phyloP scores from a whole-genome alignment of 805 yeast genomes.

The Spathaspora gorwiae region DNA sequence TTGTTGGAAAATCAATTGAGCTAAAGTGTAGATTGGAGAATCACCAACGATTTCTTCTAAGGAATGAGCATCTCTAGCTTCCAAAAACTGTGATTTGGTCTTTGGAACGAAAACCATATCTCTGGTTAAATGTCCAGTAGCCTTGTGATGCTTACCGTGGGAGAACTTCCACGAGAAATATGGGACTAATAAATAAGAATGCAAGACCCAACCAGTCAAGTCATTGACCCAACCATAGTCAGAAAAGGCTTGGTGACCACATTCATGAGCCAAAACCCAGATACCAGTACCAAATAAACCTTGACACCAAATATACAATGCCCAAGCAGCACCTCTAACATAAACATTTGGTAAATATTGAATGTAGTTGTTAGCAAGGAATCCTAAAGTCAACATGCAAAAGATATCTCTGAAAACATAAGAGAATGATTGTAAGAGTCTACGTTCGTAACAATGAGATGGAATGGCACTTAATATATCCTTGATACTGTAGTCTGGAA shows the following conservation, averaged over 20 bases:
- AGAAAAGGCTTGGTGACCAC: conserved; percentile 85
- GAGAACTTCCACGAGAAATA: conserved; percentile 83
- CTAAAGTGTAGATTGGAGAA: conserved; percentile 64
- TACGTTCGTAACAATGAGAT: conserved; percentile 65
- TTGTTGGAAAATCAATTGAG: conserved; percentile 59
- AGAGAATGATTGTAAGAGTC: conserved; percentile 47
- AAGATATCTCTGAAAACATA: conserved; percentile 68
- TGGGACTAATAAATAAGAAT: conserved; percentile 75
- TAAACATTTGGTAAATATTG: conserved; percentile 42
- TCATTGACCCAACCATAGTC: conserved; percentile 72
- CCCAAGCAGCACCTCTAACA: conserved; percentile 57
- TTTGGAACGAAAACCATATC: conserved; percentile 85
- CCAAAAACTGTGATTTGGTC: conserved; percentile 53
- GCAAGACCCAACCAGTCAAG: conserved; percentile 77
- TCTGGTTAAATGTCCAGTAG: conserved; percentile 76
- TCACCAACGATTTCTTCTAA: conserved; percentile 64
- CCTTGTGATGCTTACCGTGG: conserved; percentile 87
- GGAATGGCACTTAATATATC: conserved; percentile 73
- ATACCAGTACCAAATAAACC: conserved; percentile 73
- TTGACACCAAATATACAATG: conserved; percentile 46
- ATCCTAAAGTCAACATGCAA: conserved; percentile 46
- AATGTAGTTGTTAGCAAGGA: conserved; percentile 46
- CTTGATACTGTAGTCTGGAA: conserved; percentile 73
- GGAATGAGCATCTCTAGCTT: conserved; percentile 28
- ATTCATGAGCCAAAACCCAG: conserved; percentile 88